Percentiles rank a stretch among this genome's conserved stretches.
Evolutionary conservation across 805 yeast species (phyloP).

Genomic region (Scheffersomyces amazonensis): DNA sequence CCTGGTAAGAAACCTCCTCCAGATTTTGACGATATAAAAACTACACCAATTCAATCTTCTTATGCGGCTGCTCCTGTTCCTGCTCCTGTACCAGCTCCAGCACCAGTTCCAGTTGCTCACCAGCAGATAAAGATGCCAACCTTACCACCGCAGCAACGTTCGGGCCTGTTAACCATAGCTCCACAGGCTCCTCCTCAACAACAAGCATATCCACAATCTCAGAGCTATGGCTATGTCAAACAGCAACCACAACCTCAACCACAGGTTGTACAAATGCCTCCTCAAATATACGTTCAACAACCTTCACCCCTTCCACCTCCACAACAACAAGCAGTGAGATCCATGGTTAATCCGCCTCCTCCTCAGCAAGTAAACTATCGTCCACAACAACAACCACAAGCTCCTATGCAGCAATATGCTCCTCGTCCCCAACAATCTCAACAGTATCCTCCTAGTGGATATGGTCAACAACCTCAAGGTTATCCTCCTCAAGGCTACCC

Average conservation of each 20-base stretch:
- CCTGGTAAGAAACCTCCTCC: constrained; percentile 5
- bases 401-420: constrained; percentile 8
- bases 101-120: constrained; percentile 2
- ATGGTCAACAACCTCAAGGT: constrained; percentile 12
- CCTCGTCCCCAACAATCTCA: constrained; percentile 11
- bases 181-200: constrained; percentile 15
- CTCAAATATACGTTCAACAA: constrained; percentile 5
- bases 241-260: constrained; percentile 1
- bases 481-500: constrained; percentile 2
- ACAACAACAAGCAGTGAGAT: constrained; percentile 10
- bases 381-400: constrained; percentile 11
- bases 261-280: constrained; percentile 6
- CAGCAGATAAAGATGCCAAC: not conserved
- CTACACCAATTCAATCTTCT: constrained; percentile 3
- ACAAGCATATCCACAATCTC: constrained; percentile 5
- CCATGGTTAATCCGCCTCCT: too few relatives aligned
- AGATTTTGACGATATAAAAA: not conserved
- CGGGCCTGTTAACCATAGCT: not conserved
- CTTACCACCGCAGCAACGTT: constrained; percentile 1
- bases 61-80: constrained; percentile 8
- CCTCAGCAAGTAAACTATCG: constrained; percentile 9
- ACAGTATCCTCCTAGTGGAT: constrained; percentile 11
- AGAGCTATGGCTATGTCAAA: not conserved
- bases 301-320: constrained; percentile 6
- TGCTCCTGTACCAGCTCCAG: constrained; percentile 3